Evolutionary conservation across 2,329 filamentous ascomycete genomes (phyloP).

Genomic region (Venturia asperata): DNA sequence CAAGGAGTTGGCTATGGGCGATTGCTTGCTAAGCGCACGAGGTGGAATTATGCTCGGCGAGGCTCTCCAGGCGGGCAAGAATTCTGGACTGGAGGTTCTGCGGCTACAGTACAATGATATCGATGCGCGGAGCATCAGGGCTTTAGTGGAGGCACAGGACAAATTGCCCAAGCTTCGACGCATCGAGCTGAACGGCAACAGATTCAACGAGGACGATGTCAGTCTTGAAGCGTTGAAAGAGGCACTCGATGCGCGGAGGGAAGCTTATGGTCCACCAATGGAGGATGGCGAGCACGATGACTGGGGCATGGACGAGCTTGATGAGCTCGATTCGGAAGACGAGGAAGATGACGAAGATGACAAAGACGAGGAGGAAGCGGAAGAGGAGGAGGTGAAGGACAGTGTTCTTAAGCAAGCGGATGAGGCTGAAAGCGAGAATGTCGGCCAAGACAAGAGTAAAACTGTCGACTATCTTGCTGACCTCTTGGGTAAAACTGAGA

Average conservation of each 20-base stretch:
- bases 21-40: slow-evolving; percentile 74
- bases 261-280: slow-evolving; percentile 37
- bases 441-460: slow-evolving; percentile 62
- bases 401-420: slow-evolving; percentile 60
- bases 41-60: slow-evolving; percentile 67
- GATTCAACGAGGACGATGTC: slow-evolving; percentile 78
- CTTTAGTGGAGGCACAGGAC: slow-evolving; percentile 61
- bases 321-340: slow-evolving; percentile 81
- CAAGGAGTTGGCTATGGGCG: slow-evolving; percentile 78
- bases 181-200: slow-evolving; percentile 94
- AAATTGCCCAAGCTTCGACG: slow-evolving; percentile 67
- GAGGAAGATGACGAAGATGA: slow-evolving; percentile 66
- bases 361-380: slow-evolving; percentile 62
- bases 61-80: slow-evolving; percentile 67
- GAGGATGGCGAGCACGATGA: slow-evolving; percentile 50
- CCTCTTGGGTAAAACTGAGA: slow-evolving; percentile 62
- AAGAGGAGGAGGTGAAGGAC: slow-evolving; percentile 45
- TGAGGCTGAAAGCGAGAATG: slow-evolving; percentile 65
- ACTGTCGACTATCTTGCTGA: slow-evolving; percentile 76
- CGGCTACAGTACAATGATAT: slow-evolving; percentile 94
- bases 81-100: slow-evolving; percentile 71
- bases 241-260: slow-evolving; percentile 65
- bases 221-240: slow-evolving; percentile 61
- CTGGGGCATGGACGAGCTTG: slow-evolving; percentile 52
- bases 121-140: slow-evolving; percentile 64